phyloP scores from a whole-genome alignment of 805 yeast species.

The Wickerhamomyces pijperi region DNA sequence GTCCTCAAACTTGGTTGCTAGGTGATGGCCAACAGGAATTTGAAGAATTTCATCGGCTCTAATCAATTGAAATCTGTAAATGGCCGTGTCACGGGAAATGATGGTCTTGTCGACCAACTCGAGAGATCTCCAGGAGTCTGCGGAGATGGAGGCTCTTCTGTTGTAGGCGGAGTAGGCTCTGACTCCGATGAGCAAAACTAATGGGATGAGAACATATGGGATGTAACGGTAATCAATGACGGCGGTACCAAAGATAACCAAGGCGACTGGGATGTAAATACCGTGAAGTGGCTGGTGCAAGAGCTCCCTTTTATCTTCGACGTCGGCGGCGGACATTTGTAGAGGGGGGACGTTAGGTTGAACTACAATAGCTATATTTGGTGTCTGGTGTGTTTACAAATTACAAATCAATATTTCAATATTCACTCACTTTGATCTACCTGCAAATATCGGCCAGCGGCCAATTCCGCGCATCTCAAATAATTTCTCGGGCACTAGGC shows the following conservation, averaged over 20 bases:
- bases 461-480: too few relatives aligned
- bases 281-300: constrained; percentile 68
- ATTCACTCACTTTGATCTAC: too few relatives aligned
- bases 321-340: constrained; percentile 7
- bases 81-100: constrained; percentile 57
- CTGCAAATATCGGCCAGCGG: too few relatives aligned
- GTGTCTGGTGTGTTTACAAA: too few relatives aligned
- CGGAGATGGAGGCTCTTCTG: constrained; percentile 32
- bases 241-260: constrained; percentile 49
- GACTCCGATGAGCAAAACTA: constrained; percentile 27
- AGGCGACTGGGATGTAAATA: constrained; percentile 54
- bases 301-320: constrained; percentile 35
- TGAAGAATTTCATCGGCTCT: constrained; percentile 50
- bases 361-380: too few relatives aligned
- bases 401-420: too few relatives aligned
- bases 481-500: too few relatives aligned
- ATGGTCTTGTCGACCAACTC: constrained; percentile 69
- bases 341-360: too few relatives aligned
- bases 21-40: constrained; percentile 67
- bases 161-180: constrained; percentile 26
- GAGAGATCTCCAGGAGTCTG: constrained; percentile 47
- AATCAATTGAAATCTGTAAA: constrained; percentile 59
- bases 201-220: constrained; percentile 29
- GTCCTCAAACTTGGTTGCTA: constrained; percentile 41
- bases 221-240: constrained; percentile 40